Evolutionary conservation across 352 stramenopile species (phyloP), one percentile per base, ranked within the genome.

Genomic region (Achlya hypogyna): DNA sequence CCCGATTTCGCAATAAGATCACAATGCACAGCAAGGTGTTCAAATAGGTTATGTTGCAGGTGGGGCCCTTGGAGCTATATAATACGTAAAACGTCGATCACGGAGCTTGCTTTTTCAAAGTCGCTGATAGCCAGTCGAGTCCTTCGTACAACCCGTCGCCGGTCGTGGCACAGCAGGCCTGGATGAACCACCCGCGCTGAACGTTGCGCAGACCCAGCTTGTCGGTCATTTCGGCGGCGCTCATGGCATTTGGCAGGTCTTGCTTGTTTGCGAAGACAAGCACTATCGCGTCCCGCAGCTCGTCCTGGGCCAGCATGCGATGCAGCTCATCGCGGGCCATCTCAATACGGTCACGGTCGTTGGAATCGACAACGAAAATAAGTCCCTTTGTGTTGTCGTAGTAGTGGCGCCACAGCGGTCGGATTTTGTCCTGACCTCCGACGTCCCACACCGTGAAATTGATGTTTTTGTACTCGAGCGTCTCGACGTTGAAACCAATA

Each of bases 401-500:
- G 73, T 96, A 95, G 62, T 93, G 79, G 20, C 71, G 69, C 83
- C 81, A 96, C 4, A 95, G 70, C 10, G 69, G 56, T 4, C 87
- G 79, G 20, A 96, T 47, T 53, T 85, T 89, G 47, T 83, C 73
- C 45, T 91, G 77, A 0, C 82, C 86, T 12, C 87, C 82, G 22
- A 96, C 77, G 72, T 97, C 88, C 88, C 88, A 96, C 23, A 82
- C 76, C 4, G 79, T 89, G 64, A 96, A 91, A 53, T 76, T 77
- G 51, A 89, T 75, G 70, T 84, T 85, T 53, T 78, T 81, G 70
- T 87, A 82, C 58, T 74, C 16, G 49, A 96, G 82, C 1, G 73
- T 77, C 74, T 96, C 87, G 62, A 96, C 78, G 69, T 96, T 93
- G 71, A 93, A 95, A 20, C 86, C 84, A 42, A 96, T 82, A n/a